These are phyloP conservation scores for Bonia amplexicaulis DNA, from an alignment of 176 grass and related monocot genomes.

Conservation along the genomic window DNA sequence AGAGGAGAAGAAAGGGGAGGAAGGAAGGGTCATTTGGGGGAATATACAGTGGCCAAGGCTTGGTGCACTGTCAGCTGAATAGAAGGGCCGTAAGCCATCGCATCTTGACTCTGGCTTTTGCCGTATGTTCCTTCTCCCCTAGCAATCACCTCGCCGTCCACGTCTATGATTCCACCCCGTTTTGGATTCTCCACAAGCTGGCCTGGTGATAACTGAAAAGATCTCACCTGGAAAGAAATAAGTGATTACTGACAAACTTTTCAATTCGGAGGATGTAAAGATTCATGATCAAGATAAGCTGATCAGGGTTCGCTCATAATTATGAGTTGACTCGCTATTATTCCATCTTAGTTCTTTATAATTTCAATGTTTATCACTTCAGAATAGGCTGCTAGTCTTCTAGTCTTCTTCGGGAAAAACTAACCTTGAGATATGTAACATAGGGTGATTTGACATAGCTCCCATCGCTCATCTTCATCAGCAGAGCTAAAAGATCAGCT, in stretches of 20 bases:
- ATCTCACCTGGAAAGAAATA: constrained; percentile 45
- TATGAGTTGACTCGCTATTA: not conserved
- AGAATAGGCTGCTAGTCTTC: not conserved
- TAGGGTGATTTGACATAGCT: constrained; percentile 68
- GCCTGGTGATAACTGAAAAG: constrained; percentile 50
- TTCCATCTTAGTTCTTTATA: not conserved
- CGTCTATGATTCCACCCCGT: constrained; percentile 67
- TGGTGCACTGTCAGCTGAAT: constrained; percentile 61
- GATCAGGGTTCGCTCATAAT: not conserved
- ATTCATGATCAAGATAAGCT: not conserved
- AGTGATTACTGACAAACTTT: not conserved
- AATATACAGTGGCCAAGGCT: constrained; percentile 62
- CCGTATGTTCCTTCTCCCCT: constrained; percentile 38
- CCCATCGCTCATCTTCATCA: constrained; percentile 67
- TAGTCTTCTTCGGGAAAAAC: not conserved
- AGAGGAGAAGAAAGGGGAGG: not conserved
- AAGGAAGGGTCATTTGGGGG: constrained; percentile 21
- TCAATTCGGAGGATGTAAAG: not conserved
- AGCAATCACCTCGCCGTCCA: constrained; percentile 78
- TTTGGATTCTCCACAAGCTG: constrained; percentile 33
- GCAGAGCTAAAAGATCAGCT: constrained; percentile 45
- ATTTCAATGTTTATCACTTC: not conserved
- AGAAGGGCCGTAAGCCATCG: constrained; percentile 61
- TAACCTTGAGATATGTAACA: constrained; percentile 73
- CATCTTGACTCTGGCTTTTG: constrained; percentile 19